phyloP scores from a whole-genome alignment of 495 filamentous ascomycete species.

The Aspergillus baeticus region DNA sequence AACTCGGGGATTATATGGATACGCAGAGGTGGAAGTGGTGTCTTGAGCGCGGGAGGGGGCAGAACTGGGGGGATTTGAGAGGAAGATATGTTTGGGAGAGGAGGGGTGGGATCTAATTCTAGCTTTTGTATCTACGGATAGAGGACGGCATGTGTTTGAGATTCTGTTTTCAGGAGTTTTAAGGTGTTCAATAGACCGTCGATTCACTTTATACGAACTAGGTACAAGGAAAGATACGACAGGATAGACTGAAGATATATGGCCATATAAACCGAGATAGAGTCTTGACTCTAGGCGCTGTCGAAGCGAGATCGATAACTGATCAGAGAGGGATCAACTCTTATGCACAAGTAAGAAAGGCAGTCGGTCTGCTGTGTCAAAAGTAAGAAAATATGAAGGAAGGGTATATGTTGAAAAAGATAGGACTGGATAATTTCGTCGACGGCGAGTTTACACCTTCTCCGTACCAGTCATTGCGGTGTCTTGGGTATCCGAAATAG shows the following conservation, averaged over 20 bases:
- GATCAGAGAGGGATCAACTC: background rate
- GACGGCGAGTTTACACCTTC: constrained; percentile 23
- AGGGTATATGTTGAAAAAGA: background rate
- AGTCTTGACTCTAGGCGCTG: background rate
- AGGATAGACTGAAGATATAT: background rate
- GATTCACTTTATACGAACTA: no score
- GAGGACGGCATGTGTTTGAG: no score
- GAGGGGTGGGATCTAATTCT: no score
- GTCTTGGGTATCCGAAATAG: constrained; percentile 31
- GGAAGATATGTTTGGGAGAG: background rate
- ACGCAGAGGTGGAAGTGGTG: constrained; percentile 29
- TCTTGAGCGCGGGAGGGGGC: constrained; percentile 20
- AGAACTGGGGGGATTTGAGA: background rate
- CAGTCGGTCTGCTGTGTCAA: no score
- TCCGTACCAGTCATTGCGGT: constrained; percentile 42
- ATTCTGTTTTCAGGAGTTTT: no score
- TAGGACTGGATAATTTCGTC: background rate
- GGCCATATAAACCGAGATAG: background rate
- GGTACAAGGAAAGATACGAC: background rate
- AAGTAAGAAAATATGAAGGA: background rate
- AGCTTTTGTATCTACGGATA: background rate
- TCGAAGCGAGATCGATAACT: background rate
- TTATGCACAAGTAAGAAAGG: background rate
- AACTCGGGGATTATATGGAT: constrained; percentile 22
- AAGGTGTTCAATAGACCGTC: no score